Conservation (phyloP, 1,284 basidiomycete species). For the Ceratobasidium sp. region DNA sequence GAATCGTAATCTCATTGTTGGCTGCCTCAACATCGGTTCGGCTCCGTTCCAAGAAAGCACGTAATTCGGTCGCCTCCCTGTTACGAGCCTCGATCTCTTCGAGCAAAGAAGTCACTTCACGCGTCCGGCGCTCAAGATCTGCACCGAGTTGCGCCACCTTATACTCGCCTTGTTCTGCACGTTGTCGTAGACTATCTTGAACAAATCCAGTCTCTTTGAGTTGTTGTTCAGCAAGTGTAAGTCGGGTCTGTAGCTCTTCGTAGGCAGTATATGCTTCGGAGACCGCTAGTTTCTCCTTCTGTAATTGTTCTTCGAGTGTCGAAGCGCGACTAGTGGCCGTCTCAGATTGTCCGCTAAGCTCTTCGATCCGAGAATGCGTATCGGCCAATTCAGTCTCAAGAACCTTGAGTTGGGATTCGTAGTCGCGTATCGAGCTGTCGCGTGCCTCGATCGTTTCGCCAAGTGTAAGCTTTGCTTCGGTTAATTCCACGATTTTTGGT, state of each 20-base stretch:
- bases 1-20: constrained; percentile 26
- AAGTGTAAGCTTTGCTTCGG: constrained; percentile 75
- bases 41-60: constrained; percentile 70
- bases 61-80: constrained; percentile 62
- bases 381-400: constrained; percentile 73
- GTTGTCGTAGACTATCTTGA: background rate
- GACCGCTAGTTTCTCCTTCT: constrained; percentile 67
- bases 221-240: constrained; percentile 29
- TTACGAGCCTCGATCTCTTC: constrained; percentile 34
- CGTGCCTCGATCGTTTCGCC: constrained; percentile 72
- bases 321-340: constrained; percentile 59
- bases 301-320: constrained; percentile 43
- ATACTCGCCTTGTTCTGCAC: constrained; percentile 17
- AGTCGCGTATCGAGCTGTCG: constrained; percentile 67
- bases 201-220: constrained; percentile 23
- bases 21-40: constrained; percentile 56
- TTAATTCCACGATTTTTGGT: constrained; percentile 85
- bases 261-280: constrained; percentile 68
- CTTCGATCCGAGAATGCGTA: constrained; percentile 65
- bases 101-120: constrained; percentile 37
- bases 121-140: constrained; percentile 35
- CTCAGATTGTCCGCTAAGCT: constrained; percentile 63
- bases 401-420: constrained; percentile 71
- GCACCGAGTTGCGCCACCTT: constrained; percentile 13
- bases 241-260: constrained; percentile 66